Conservation (phyloP, 495 filamentous ascomycete species). For the Lepidopterella palustris region DNA sequence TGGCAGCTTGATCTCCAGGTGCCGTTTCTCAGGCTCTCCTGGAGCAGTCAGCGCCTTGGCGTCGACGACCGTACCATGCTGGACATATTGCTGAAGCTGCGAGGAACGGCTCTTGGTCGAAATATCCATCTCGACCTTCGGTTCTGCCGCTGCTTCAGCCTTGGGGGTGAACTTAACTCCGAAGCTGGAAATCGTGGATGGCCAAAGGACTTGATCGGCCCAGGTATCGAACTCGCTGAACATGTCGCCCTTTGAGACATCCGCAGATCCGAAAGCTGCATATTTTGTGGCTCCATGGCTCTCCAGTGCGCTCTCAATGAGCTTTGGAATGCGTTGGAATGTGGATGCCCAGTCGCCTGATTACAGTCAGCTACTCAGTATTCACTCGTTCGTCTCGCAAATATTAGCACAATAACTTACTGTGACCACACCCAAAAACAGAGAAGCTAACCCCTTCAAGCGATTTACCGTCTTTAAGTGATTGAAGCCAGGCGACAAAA, state of each 20-base stretch:
- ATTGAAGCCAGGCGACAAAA: conserved; percentile 57
- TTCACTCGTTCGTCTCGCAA: neutral
- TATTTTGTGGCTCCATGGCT: conserved; percentile 53
- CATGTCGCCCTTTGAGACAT: conserved; percentile 58
- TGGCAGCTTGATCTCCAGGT: conserved; percentile 58
- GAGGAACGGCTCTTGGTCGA: conserved; percentile 51
- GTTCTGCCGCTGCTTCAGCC: conserved; percentile 32
- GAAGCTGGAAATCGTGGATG: conserved; percentile 43
- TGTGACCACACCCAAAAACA: conserved; percentile 54
- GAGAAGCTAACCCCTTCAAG: conserved; percentile 39
- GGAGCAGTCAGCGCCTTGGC: conserved; percentile 47
- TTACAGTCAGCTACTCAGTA: neutral
- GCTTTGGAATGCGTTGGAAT: conserved; percentile 61
- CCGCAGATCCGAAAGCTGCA: conserved; percentile 50
- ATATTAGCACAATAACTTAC: conserved; percentile 1
- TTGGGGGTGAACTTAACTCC: conserved; percentile 26
- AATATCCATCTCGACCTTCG: conserved; percentile 49
- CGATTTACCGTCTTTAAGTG: conserved; percentile 22
- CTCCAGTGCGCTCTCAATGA: conserved; percentile 35
- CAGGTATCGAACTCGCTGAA: conserved; percentile 68
- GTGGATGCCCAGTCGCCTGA: conserved; percentile 56
- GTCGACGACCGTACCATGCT: conserved; percentile 46
- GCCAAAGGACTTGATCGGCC: conserved; percentile 53
- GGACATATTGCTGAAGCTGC: conserved; percentile 58
- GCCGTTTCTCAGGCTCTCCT: conserved; percentile 50